A percentile compares a stretch with the other conserved stretches of the same genome.
phyloP scores from a whole-genome alignment of 2,329 filamentous ascomycete genomes.

The Aspergillus sp. region DNA sequence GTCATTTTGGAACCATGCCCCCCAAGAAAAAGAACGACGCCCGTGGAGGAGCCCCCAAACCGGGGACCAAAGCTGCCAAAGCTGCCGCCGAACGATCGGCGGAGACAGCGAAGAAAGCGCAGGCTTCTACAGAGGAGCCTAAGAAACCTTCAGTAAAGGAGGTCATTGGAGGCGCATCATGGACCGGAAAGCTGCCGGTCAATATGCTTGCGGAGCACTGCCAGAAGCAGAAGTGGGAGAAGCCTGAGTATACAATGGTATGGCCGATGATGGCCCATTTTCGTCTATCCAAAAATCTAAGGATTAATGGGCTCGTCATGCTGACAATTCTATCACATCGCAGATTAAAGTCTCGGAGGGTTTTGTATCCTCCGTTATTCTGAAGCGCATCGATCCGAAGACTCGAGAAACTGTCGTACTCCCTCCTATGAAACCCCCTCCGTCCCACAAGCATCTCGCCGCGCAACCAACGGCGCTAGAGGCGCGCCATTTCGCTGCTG shows the following conservation, averaged over 20 bases:
- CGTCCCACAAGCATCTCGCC: constrained; percentile 73
- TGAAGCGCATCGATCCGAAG: constrained; percentile 74
- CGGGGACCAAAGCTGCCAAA: constrained; percentile 44
- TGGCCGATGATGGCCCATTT: constrained; percentile 20
- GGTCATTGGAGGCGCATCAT: constrained; percentile 89
- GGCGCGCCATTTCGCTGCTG: constrained; percentile 88
- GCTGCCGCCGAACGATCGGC: constrained; percentile 36
- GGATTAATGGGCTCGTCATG: neutral
- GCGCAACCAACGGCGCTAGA: constrained; percentile 79
- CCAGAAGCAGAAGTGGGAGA: constrained; percentile 93
- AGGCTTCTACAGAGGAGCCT: constrained; percentile 46
- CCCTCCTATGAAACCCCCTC: constrained; percentile 79
- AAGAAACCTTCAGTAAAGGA: constrained; percentile 67
- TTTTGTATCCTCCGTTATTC: constrained; percentile 76
- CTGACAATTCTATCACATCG: constrained; percentile 17
- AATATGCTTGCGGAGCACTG: constrained; percentile 93
- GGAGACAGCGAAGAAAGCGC: constrained; percentile 34
- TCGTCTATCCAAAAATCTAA: neutral
- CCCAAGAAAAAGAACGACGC: constrained; percentile 45
- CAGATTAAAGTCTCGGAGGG: constrained; percentile 70
- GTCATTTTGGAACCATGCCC: constrained; percentile 32
- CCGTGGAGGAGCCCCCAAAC: constrained; percentile 41
- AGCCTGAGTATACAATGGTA: constrained; percentile 85
- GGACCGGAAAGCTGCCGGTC: constrained; percentile 95
- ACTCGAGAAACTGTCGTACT: constrained; percentile 75